phyloP scores from a whole-genome alignment of 805 yeast genomes.

The Saturnispora silvae region DNA sequence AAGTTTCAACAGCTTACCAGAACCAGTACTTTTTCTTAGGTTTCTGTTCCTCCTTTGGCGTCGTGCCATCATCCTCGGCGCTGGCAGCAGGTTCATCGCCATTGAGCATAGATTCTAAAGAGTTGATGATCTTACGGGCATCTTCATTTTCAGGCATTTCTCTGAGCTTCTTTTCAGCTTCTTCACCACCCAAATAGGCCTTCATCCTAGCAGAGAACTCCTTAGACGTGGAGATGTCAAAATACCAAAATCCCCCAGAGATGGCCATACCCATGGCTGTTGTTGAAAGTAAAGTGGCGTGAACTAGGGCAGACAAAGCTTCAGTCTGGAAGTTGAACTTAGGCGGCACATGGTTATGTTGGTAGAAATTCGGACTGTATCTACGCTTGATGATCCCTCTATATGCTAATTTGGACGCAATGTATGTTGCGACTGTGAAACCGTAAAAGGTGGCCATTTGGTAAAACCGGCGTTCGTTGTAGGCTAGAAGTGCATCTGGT shows the following conservation, averaged over 20 bases:
- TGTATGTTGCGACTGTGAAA: constrained; percentile 60
- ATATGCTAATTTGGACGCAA: constrained; percentile 65
- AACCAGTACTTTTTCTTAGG: no score
- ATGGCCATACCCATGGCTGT: constrained; percentile 62
- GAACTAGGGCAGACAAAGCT: constrained; percentile 75
- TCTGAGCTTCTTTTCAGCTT: constrained; percentile 38
- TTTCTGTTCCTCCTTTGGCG: no score
- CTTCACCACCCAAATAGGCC: constrained; percentile 55
- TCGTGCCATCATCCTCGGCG: constrained; percentile 4
- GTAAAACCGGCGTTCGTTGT: constrained; percentile 49
- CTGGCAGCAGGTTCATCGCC: constrained; percentile 8
- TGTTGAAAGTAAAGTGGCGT: constrained; percentile 67
- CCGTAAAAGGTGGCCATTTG: constrained; percentile 68
- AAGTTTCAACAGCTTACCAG: no score
- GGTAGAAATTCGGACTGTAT: constrained; percentile 66
- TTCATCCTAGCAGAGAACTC: constrained; percentile 70
- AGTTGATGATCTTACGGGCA: constrained; percentile 44
- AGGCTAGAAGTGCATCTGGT: constrained; percentile 32
- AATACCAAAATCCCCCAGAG: constrained; percentile 71
- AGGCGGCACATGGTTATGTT: constrained; percentile 81
- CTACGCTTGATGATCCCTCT: constrained; percentile 64
- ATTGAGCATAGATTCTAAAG: constrained; percentile 11
- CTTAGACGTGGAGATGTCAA: constrained; percentile 54
- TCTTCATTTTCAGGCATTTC: constrained; percentile 48
- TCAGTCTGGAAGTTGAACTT: constrained; percentile 70